phyloP scores from a whole-genome alignment of 2,329 filamentous ascomycete species.

The Penicillium sp. region DNA sequence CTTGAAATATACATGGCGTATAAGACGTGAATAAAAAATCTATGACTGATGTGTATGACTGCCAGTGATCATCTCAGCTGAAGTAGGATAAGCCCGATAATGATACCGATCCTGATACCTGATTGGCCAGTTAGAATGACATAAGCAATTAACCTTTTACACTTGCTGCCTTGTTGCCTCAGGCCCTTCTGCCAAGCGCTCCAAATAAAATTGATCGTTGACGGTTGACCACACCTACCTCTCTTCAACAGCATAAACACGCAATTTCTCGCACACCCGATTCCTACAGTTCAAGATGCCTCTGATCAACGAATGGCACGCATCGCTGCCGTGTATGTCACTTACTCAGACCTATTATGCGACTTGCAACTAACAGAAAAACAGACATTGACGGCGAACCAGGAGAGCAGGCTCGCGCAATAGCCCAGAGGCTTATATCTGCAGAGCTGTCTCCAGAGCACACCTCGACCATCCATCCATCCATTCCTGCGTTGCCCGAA shows the following conservation, averaged over 20 bases:
- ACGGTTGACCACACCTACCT: neutral
- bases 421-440: constrained; percentile 66
- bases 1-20: neutral
- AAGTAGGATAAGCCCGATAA: neutral
- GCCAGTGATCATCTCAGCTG: neutral
- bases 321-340: constrained; percentile 72
- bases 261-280: neutral
- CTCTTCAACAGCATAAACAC: neutral
- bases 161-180: neutral
- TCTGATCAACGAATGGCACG: constrained; percentile 65
- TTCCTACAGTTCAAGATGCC: constrained; percentile 49
- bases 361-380: constrained; percentile 12
- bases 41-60: no score
- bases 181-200: neutral
- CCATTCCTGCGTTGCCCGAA: constrained; percentile 52
- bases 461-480: constrained; percentile 52
- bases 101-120: no score
- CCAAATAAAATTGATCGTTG: neutral
- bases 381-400: constrained; percentile 78
- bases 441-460: constrained; percentile 57
- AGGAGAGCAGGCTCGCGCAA: constrained; percentile 56
- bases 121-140: neutral
- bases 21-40: neutral
- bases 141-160: neutral
- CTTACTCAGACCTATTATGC: constrained; percentile 5